Evolutionary conservation across 306 rosid genomes (phyloP), one percentile per base, ranked within the genome.

Genomic region (Oxytropis ochrocephala): DNA sequence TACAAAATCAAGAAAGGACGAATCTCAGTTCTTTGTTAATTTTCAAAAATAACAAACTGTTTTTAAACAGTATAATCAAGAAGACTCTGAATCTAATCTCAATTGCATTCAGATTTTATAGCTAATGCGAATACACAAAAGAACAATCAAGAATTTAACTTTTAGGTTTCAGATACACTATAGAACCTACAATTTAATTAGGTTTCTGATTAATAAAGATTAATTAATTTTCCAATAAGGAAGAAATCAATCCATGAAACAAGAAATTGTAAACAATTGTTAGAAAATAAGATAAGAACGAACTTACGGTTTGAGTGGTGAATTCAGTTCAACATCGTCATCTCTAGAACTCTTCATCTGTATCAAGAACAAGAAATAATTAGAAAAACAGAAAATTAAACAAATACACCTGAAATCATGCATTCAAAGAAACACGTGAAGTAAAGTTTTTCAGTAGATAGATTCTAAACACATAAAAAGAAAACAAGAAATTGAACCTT

Each of bases 331-430:
- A 69, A 64, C 93, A 63, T 92, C 93, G 59, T 92, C 96, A 77
- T 90, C 98, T 56, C 89, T 85, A 10, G 91, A 83, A 91, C 96
- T 88, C 88, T 90, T 92, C 98, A 92, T 92, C 76, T 69, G 82
- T 46, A 64, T 48, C 57, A 62, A 77, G 3, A 61, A 65, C 53
- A 14, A 27, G 8, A 53, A 21, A 58, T 11, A 5, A 42, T 11
- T 12, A 44, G 8, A 33, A 33, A 5, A 33, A 59, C 66, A 83
- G 32, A 75, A 54, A 79, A 73, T 85, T 5, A 33, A 33, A 33
- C 29, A 24, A 24, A 24, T 0, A 2, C 29, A 1, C 3, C 29
- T 24, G 29, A 24, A 24, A 24, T 24, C 29, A 24, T 24, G 29
- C 29, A 24, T 24, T 24, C 29, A 24, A 24, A 24, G 29, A 24